phyloP scores from a whole-genome alignment of 2,329 filamentous ascomycete species.

The Coniella vitis region DNA sequence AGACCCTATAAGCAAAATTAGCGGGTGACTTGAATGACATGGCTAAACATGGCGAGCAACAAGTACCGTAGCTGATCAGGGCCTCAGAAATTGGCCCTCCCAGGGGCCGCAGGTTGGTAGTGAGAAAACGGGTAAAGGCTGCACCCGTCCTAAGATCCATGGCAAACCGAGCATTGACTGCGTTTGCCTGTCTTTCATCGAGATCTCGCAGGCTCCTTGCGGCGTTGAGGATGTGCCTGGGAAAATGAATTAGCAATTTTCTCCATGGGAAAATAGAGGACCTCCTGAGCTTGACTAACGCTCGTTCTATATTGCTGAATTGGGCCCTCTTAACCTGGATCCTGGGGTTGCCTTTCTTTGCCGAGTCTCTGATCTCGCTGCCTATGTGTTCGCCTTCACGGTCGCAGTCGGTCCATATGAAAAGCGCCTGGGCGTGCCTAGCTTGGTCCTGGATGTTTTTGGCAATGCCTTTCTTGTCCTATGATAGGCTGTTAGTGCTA shows the following conservation, averaged over 20 bases:
- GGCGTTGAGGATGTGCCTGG: constrained; percentile 72
- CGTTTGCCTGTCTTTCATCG: constrained; percentile 80
- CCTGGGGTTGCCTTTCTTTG: constrained; percentile 61
- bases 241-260: constrained; percentile 10
- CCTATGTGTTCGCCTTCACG: constrained; percentile 96
- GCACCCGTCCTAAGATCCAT: constrained; percentile 88
- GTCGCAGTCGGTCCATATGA: constrained; percentile 99
- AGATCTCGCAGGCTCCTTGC: constrained; percentile 70
- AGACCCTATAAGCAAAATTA: constrained; percentile 48
- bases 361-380: constrained; percentile 78
- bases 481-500: constrained; percentile 15
- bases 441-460: constrained; percentile 80
- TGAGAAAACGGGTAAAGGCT: constrained; percentile 85
- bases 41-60: not conserved
- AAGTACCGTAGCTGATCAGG: constrained; percentile 72
- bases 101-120: constrained; percentile 66
- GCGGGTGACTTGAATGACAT: no score
- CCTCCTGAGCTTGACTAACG: constrained; percentile 43
- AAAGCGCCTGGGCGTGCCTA: constrained; percentile 62
- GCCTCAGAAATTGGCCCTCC: constrained; percentile 59
- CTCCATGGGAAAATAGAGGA: no score
- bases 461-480: constrained; percentile 76
- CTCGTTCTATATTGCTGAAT: constrained; percentile 94
- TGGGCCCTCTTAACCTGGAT: constrained; percentile 78
- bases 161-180: constrained; percentile 83